These are phyloP conservation scores for Heracleum sosnowskyi DNA, from an alignment of 129 eudicot genomes.

Conservation along the genomic window DNA sequence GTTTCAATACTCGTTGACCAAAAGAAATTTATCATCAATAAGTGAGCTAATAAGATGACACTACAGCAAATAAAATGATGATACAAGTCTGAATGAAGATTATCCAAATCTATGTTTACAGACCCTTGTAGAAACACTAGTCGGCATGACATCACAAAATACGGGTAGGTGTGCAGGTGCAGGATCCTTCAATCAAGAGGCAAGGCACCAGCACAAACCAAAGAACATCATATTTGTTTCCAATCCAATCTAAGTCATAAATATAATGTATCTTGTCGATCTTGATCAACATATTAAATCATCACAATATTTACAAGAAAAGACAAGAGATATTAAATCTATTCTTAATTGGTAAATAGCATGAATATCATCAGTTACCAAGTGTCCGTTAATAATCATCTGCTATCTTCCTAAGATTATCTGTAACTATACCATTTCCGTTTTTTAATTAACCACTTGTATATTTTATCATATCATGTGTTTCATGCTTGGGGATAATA, in stretches of 20 bases:
- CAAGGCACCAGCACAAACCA: neutral
- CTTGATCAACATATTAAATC: neutral
- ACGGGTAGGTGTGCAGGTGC: neutral
- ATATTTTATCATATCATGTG: no score
- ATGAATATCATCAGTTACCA: neutral
- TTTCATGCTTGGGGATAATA: no score
- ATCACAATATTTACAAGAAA: neutral
- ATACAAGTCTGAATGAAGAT: neutral
- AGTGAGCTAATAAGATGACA: neutral
- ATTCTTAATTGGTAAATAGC: constrained; percentile 3
- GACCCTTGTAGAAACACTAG: neutral
- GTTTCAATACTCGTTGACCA: neutral
- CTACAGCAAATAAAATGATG: neutral
- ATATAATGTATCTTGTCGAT: neutral
- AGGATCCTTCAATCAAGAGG: neutral
- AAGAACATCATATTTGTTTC: neutral
- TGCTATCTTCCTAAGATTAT: no score
- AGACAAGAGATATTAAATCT: neutral
- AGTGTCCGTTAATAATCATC: neutral
- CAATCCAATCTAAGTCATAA: neutral
- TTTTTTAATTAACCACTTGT: no score
- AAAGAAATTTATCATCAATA: neutral
- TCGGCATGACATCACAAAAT: neutral
- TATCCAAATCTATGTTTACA: neutral
- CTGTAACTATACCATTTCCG: no score